These are phyloP conservation scores for Apiotrichum montevideense DNA, from an alignment of 1,284 basidiomycete genomes.

Conservation along the genomic window DNA sequence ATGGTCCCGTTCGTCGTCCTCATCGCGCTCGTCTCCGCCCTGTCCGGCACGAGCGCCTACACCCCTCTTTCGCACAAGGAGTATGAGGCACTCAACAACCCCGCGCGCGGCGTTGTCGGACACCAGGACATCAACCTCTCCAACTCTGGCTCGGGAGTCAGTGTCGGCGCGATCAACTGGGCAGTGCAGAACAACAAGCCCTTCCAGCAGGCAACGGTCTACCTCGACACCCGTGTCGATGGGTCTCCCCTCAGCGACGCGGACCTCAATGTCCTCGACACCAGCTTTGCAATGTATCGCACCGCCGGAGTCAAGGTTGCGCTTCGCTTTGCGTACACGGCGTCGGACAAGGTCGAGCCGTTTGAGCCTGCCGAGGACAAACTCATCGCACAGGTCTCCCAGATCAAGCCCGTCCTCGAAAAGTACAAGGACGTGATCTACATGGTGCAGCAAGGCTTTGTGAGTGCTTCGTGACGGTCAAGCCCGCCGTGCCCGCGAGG, in stretches of 20 bases:
- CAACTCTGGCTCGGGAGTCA: too few species aligned
- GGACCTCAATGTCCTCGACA: background rate
- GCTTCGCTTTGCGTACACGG: background rate
- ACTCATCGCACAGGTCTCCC: background rate
- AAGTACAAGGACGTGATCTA: background rate
- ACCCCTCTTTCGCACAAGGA: too few species aligned
- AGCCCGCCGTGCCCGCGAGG: too few species aligned
- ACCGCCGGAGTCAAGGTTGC: background rate
- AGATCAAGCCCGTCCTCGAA: background rate
- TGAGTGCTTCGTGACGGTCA: background rate
- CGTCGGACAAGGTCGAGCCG: background rate
- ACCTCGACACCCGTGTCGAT: background rate
- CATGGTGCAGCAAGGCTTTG: background rate
- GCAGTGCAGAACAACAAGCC: too few species aligned
- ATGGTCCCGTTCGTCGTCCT: too few species aligned
- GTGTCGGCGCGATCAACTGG: too few species aligned
- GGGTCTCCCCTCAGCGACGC: background rate
- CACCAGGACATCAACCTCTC: too few species aligned
- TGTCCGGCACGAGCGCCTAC: too few species aligned
- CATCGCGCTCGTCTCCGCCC: too few species aligned
- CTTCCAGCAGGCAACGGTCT: background rate
- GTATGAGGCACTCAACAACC: too few species aligned
- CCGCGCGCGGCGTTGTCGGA: too few species aligned
- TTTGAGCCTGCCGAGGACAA: background rate
- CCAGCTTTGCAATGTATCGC: background rate